Evolutionary conservation across 169 alveolate genomes (phyloP), one percentile per base, ranked within the genome.

Genomic region (Sarcocystis neurona): DNA sequence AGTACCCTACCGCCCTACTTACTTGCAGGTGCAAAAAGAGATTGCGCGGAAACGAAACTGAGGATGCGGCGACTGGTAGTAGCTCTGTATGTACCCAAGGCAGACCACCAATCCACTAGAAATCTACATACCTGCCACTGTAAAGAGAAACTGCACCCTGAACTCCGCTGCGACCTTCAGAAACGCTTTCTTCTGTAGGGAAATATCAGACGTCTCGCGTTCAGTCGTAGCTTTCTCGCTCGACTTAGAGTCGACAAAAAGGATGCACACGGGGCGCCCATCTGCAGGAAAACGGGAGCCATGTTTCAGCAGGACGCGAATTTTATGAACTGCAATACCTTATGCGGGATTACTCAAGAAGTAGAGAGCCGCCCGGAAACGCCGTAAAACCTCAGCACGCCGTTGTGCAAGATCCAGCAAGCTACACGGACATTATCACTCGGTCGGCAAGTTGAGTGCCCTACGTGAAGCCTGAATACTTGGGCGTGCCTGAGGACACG

Each of bases 71-170:
- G 10, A 53, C 63, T 53, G 10, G 63, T 53, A 53, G 10, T 53
- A 12, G 63, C 10, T 10, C 63, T 53, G n/a, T n/a, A n/a, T n/a
- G n/a, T n/a, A n/a, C n/a, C n/a, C n/a, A n/a, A n/a, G n/a, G n/a
- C n/a, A n/a, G n/a, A n/a, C n/a, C n/a, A n/a, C n/a, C n/a, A n/a
- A n/a, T n/a, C n/a, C n/a, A n/a, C n/a, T n/a, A n/a, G n/a, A n/a
- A n/a, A n/a, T n/a, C n/a, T n/a, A n/a, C n/a, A n/a, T 82, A 39
- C 88, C 88, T 43, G 88, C 56, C 6, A 82, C 50, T 1, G 88
- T 82, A 46, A 82, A 82, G 58, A 82, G 34, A 2, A 82, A 41
- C 43, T 56, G 41, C 3, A 47, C 41, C 41, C 88, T 56, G 88
- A 27, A 60, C 43, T 43, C 63, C n/a, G 58, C 27, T 41, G 88